Evolutionary conservation across 139 green algal genomes (phyloP), one percentile per base, ranked within the genome.

Genomic region (Micractinium sp.): DNA sequence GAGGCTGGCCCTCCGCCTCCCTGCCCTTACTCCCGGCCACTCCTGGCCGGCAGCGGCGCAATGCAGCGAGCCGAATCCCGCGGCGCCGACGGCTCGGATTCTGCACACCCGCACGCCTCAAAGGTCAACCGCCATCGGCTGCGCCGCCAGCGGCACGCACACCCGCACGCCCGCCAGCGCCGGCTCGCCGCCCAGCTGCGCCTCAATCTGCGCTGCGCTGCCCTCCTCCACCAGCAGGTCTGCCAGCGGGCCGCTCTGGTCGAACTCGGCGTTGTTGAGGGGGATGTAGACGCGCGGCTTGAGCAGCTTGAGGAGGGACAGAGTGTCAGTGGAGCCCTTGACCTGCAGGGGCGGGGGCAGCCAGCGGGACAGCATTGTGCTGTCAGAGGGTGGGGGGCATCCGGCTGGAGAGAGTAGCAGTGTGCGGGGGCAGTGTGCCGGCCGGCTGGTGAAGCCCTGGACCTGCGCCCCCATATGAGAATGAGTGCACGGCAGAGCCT

Each of bases 211-310:
- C n/a, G 75, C 88, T 0, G 69, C 18, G 12, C 63, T 38, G 29
- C 90, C 90, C 33, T 39, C 35, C 90, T 92, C 88, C n/a, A 60
- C 35, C 39, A 92, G 74, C 31, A 87, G 20, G 29, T 41, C 36
- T 0, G 86, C 56, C 88, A 93, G 73, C 2, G 91, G 91, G 7
- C 91, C 91, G 23, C 0, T 81, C 27, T 90, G 81, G 53, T 95
- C 88, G 41, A 96, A 95, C 38, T 95, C 92, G 13, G 93, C 90
- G 83, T 97, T 97, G 23, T 95, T 75, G 16, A 97, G 90, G 0
- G 95, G 94, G 29, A 97, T 85, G 69, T 95, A 74, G 13, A 95
- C 93, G 61, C 91, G 89, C 39, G 90, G 95, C 39, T 75, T 71
- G 56, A 96, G 83, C 29, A 92, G 78, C 75, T 90, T 79, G 16